phyloP scores from a whole-genome alignment of 208 protist species.

The Leishmania braziliensis region DNA sequence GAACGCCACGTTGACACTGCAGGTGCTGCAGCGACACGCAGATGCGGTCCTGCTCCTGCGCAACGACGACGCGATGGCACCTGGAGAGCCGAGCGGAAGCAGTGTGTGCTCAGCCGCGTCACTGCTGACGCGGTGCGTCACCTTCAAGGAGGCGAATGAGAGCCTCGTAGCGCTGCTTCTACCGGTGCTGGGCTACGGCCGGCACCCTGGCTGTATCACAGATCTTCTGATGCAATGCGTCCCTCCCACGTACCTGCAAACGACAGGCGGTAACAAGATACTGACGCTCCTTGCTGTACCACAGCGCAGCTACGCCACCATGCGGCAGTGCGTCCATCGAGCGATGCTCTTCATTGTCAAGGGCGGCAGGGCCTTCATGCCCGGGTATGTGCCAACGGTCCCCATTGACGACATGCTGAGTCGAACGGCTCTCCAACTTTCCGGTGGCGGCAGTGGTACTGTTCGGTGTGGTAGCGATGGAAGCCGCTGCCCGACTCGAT shows the following conservation, averaged over 20 bases:
- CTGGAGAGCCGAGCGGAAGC: constrained; percentile 28
- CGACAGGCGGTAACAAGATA: constrained; percentile 59
- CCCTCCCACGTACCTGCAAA: constrained; percentile 15
- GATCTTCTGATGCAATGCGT: constrained; percentile 53
- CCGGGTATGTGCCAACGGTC: constrained; percentile 53
- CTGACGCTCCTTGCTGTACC: constrained; percentile 75
- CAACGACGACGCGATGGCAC: constrained; percentile 75
- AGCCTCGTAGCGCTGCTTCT: constrained; percentile 75
- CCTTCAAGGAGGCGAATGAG: constrained; percentile 87
- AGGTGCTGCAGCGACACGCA: constrained; percentile 50
- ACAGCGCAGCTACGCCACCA: constrained; percentile 68
- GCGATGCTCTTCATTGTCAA: constrained; percentile 53
- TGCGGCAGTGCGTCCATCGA: constrained; percentile 47
- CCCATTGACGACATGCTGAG: constrained; percentile 56
- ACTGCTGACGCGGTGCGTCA: constrained; percentile 52
- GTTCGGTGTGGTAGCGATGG: constrained; percentile 5
- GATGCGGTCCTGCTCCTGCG: constrained; percentile 80
- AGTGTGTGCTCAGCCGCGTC: constrained; percentile 35
- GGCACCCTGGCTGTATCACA: constrained; percentile 27
- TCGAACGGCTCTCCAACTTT: constrained; percentile 17
- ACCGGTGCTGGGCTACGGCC: constrained; percentile 71
- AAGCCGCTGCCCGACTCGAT: constrained; percentile 51
- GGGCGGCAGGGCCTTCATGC: constrained; percentile 61
- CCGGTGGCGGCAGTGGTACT: not conserved
- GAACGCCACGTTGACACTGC: constrained; percentile 77